Base-by-base conservation (phyloP, 2,329 filamentous ascomycete genomes). In the Pestalotiopsis sp. region DNA sequence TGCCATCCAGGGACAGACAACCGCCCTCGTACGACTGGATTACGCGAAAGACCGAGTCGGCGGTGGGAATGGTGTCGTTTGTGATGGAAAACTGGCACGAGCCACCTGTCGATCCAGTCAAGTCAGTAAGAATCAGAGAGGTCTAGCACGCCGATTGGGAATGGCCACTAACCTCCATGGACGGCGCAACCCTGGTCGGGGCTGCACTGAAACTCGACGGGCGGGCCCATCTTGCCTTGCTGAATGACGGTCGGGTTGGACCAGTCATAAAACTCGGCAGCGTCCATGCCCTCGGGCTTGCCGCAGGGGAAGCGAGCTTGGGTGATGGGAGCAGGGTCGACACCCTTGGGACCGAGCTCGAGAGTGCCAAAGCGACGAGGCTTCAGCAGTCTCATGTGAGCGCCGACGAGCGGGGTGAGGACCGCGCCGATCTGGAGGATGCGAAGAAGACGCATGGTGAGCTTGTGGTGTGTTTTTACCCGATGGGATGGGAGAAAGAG, bases 31-130 rank as follows among this genome's bases (percentile, higher is more conserved):
- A 89, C 0, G 88, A 91, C 75, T 92, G 86, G 73, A 94, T 91
- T 72, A 94, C 92, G 73, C 89, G 89, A 87, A 89, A 94, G 59
- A 83, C 81, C 2, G 85, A 86, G 68, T 85, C 78, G 69, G 85
- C 86, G 1, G 85, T 86, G 14, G 91, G 85, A 12, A 72, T 67
- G 3, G 82, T 79, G 6, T 45, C 65, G 20, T 87, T 89, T 1
- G 90, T 91, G 71, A 94, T 79, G n/a, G 87, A 87, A 73, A 94
- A 83, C 75, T 94, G 92, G 78, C 92, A 94, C 3, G 90, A 92
- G 0, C 92, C 92, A 68, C 92, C 92, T 64, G 27, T 36, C 6
- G 31, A 36, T 36, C 13, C 58, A 13, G 6, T 5, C 27, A 5
- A 17, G 58, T 60, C 25, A 60, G 27, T 36, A 38, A 17, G 6